Evolutionary conservation across 345 rosid genomes (phyloP).

Genomic region (Salix suchowensis): DNA sequence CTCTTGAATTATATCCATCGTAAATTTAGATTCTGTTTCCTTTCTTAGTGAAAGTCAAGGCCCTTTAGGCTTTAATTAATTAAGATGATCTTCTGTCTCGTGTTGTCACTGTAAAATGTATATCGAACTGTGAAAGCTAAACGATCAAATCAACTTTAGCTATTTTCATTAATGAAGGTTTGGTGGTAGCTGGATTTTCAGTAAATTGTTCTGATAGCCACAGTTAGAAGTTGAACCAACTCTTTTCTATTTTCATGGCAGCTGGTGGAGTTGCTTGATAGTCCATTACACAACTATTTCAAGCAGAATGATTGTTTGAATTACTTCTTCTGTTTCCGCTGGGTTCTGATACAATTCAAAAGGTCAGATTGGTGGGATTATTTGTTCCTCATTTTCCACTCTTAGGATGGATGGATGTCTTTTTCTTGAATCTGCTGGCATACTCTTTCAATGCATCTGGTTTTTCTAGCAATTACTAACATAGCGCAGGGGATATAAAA

Average conservation of each 20-base stretch:
- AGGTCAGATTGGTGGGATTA: constrained; percentile 46
- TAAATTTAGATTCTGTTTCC: background rate
- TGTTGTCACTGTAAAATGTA: background rate
- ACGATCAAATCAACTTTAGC: background rate
- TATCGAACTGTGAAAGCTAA: background rate
- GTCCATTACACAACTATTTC: constrained; percentile 83
- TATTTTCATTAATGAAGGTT: background rate
- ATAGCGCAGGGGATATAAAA: background rate
- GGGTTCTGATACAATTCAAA: constrained; percentile 92
- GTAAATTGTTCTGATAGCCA: background rate
- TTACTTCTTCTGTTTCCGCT: constrained; percentile 99
- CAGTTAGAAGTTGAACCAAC: constrained; percentile 1
- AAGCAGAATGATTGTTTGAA: constrained; percentile 95
- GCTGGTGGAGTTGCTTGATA: constrained; percentile 91
- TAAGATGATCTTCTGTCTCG: background rate
- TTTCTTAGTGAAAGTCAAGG: background rate
- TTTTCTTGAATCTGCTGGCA: background rate
- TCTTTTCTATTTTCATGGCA: constrained; percentile 31
- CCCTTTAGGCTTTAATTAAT: background rate
- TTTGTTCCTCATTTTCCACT: background rate
- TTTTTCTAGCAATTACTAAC: background rate
- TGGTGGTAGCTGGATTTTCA: background rate
- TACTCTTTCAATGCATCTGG: background rate
- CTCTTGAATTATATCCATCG: background rate
- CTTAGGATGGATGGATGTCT: background rate